Base-by-base conservation (phyloP, 331 rosid genomes). In the Quercus tomentella region DNA sequence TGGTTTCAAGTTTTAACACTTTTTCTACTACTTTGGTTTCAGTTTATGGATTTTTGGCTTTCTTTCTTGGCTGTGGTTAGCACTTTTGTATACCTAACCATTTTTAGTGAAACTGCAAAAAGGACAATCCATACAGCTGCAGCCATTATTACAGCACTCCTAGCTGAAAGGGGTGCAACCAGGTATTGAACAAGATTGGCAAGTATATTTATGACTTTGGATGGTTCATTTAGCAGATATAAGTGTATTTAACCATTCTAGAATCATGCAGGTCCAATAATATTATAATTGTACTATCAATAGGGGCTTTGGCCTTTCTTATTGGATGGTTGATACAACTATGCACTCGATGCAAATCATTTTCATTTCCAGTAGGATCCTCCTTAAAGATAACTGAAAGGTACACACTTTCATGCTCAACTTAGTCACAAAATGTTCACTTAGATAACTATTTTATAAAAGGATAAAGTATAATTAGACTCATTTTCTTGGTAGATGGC, bases 41-140 rank as follows among this genome's bases (percentile, higher is more conserved):
- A 76, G 73, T 76, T 76, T 63, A 45, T 76, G 80, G 73, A 76
- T 30, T 76, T 76, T 58, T 76, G 73, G 80, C 33, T 76, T 49
- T 49, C 54, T 49, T 49, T 49, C 54, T 49, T 11, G 54, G 62
- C 73, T 51, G 80, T 76, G 63, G 51, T 76, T 63, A 76, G 65
- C 71, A 76, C 80, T 25, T 65, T 76, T 65, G 52, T 76, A 20
- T 76, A 65, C 80, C 45, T 76, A 49, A 63, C 73, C 10, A 20
- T 26, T 51, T 35, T 62, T 1, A 28, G 57, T 30, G 74, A 76
- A 26, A 17, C 73, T 7, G 37, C 31, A 18, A 63, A 65, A 65
- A 6, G 80, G n/a, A 76, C 80, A 45, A 17, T 76, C 17, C 73
- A 62, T 62, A 63, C 80, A 41, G 51, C 51, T 4, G 25, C 80